Evolutionary conservation across 805 yeast genomes (phyloP).

Genomic region (Candida koratica): DNA sequence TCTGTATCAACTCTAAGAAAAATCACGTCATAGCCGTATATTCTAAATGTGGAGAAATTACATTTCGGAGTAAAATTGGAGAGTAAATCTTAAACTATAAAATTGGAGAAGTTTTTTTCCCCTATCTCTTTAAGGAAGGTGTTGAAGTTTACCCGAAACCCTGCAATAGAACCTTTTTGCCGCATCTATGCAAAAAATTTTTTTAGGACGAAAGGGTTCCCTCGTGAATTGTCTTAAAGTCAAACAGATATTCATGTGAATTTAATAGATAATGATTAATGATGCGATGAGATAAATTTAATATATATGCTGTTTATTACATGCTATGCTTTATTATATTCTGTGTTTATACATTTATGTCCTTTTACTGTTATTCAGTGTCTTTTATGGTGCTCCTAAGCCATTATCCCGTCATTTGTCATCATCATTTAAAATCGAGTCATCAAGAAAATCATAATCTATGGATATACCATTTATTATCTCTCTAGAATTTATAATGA

Average conservation of each 20-base stretch:
- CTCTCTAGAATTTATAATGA: constrained; percentile 43
- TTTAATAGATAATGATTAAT: too few species aligned
- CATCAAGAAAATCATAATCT: constrained; percentile 43
- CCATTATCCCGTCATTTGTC: background rate
- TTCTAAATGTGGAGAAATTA: too few species aligned
- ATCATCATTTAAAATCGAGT: constrained; percentile 12
- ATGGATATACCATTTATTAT: constrained; percentile 40
- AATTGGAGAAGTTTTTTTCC: constrained; percentile 3
- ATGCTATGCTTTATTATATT: constrained; percentile 5
- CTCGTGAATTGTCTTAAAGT: too few species aligned
- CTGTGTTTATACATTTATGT: background rate
- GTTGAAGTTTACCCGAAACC: too few species aligned
- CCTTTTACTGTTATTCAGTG: background rate
- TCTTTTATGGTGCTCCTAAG: too few species aligned
- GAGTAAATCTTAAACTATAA: too few species aligned
- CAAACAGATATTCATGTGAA: too few species aligned
- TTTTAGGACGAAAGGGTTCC: background rate
- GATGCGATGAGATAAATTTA: too few species aligned
- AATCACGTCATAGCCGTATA: too few species aligned
- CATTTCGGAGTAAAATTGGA: too few species aligned
- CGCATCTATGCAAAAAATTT: background rate
- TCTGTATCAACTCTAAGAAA: too few species aligned
- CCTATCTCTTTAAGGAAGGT: too few species aligned
- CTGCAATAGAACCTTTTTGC: constrained; percentile 4
- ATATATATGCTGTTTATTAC: constrained; percentile 2